These are phyloP conservation scores for Brassica carinata DNA, from an alignment of 345 rosid genomes.

Conservation along the genomic window DNA sequence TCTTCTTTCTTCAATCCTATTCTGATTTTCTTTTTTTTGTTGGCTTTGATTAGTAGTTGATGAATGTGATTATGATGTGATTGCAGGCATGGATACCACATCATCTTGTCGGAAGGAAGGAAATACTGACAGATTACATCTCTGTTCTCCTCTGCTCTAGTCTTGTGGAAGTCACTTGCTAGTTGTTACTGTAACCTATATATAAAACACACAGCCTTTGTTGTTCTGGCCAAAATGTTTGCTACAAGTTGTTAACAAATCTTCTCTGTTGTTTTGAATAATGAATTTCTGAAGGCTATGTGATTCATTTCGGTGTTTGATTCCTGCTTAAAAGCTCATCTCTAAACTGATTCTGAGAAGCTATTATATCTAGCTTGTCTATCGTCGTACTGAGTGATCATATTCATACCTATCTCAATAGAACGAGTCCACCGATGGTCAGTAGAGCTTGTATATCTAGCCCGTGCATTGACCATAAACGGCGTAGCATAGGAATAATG, in stretches of 20 bases:
- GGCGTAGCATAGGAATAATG: not conserved
- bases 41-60: not conserved
- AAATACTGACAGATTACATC: constrained; percentile 58
- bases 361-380: not conserved
- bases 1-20: not conserved
- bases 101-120: constrained; percentile 81
- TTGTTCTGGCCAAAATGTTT: constrained; percentile 12
- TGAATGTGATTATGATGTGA: constrained; percentile 3
- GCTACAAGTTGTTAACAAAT: not conserved
- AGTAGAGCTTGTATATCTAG: no score
- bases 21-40: not conserved
- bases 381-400: not conserved
- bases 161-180: constrained; percentile 22
- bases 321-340: not conserved
- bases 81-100: constrained; percentile 90
- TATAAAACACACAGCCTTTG: constrained; percentile 6
- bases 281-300: constrained; percentile 5
- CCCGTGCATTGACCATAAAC: not conserved
- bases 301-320: not conserved
- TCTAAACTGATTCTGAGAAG: not conserved
- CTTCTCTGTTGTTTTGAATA: constrained; percentile 24
- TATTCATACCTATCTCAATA: not conserved
- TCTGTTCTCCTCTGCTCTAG: not conserved
- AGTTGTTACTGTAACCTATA: constrained; percentile 27
- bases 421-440: no score